Evolutionary conservation across 2,329 filamentous ascomycete species (phyloP).

Genomic region (Rosellinia necatrix): DNA sequence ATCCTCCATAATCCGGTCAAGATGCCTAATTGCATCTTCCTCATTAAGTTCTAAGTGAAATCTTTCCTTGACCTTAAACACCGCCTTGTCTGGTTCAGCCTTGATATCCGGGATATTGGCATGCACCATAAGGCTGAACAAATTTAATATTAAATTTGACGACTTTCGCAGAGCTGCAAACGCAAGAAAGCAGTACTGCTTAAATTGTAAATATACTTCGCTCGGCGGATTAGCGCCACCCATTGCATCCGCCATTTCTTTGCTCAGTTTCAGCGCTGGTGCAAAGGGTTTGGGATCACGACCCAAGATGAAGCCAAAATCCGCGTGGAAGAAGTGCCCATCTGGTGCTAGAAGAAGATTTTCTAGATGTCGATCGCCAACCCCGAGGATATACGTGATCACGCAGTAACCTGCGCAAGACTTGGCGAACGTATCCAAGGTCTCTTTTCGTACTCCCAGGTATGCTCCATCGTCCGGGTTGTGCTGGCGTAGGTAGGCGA

Average conservation of each 20-base stretch:
- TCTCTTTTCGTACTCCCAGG: constrained; percentile 85
- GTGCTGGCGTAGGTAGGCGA: constrained; percentile 85
- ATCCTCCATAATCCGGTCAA: constrained; percentile 89
- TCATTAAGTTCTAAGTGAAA: constrained; percentile 92
- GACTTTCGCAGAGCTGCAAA: constrained; percentile 91
- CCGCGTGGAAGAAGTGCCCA: constrained; percentile 96
- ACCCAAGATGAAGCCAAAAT: constrained; percentile 97
- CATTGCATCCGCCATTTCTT: constrained; percentile 99
- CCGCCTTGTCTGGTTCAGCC: constrained; percentile 89
- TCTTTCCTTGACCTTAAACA: constrained; percentile 91
- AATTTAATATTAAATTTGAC: constrained; percentile 87
- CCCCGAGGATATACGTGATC: constrained; percentile 95
- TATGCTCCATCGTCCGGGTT: constrained; percentile 85
- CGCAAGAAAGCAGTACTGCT: constrained; percentile 93
- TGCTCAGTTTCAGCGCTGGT: constrained; percentile 93
- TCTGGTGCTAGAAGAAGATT: constrained; percentile 90
- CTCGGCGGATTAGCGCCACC: constrained; percentile 72
- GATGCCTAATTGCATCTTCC: constrained; percentile 86
- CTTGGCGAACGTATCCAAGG: constrained; percentile 92
- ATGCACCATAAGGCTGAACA: constrained; percentile 97
- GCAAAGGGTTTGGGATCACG: constrained; percentile 97
- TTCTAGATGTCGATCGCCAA: constrained; percentile 93
- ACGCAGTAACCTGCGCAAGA: constrained; percentile 98
- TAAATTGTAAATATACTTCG: constrained; percentile 85
- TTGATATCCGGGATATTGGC: constrained; percentile 96